A percentile compares a stretch with the other conserved stretches of the same genome.
These are phyloP conservation scores for Conringia planisiliqua DNA, from an alignment of 345 rosid genomes.

Conservation along the genomic window DNA sequence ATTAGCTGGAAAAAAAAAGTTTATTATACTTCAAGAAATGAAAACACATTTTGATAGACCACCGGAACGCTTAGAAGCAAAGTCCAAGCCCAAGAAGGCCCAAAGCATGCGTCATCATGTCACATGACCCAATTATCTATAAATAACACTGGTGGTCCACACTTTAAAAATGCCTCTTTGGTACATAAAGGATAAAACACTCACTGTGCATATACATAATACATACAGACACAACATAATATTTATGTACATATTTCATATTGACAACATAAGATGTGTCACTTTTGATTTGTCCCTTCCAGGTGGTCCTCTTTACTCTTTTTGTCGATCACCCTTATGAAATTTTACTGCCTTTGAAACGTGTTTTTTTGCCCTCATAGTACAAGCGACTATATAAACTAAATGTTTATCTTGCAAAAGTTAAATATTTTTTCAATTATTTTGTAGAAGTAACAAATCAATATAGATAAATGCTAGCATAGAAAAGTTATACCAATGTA, in stretches of 20 bases:
- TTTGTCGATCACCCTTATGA: not conserved
- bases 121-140: not conserved
- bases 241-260: not conserved
- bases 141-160: not conserved
- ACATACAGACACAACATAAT: not conserved
- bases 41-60: too few species aligned
- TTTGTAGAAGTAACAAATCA: too few species aligned
- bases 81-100: constrained; percentile 6
- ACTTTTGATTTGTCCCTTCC: not conserved
- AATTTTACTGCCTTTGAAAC: not conserved
- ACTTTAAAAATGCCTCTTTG: not conserved
- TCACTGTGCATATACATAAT: not conserved
- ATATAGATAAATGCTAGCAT: too few species aligned
- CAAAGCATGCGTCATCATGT: not conserved
- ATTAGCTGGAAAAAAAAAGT: too few species aligned
- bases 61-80: too few species aligned
- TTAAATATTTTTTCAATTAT: too few species aligned
- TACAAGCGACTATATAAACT: not conserved
- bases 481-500: too few species aligned
- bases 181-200: not conserved
- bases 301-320: constrained; percentile 4
- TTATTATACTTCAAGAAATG: too few species aligned
- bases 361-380: not conserved
- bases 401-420: too few species aligned
- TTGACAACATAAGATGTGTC: not conserved